Percentiles rank a stretch among this genome's conserved stretches.
Conservation (phyloP, 495 filamentous ascomycete genomes). For the Aspergillus steynii region DNA sequence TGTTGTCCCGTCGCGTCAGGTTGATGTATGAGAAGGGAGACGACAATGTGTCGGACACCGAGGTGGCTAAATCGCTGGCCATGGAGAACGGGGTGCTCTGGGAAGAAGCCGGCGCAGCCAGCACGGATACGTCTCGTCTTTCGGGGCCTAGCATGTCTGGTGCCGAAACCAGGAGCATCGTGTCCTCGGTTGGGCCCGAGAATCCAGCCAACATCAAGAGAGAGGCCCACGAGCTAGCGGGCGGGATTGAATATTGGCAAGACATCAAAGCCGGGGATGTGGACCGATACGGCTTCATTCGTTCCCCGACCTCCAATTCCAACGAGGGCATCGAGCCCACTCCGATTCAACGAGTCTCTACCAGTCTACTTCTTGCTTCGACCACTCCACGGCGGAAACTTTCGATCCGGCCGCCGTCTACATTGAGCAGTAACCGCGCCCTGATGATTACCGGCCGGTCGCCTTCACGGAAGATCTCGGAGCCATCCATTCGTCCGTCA, state of each 20-base stretch:
- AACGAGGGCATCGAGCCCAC: slow-evolving; percentile 44
- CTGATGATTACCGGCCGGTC: slow-evolving; percentile 49
- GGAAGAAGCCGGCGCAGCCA: slow-evolving; percentile 54
- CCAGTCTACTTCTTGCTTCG: slow-evolving; percentile 61
- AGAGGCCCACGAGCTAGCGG: slow-evolving; percentile 65
- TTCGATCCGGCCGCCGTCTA: slow-evolving; percentile 50
- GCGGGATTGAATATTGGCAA: slow-evolving; percentile 94
- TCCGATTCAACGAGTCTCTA: slow-evolving; percentile 66
- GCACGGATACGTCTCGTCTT: slow-evolving; percentile 43
- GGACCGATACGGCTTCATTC: slow-evolving; percentile 95
- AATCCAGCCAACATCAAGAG: slow-evolving; percentile 35
- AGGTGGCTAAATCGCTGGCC: slow-evolving; percentile 44
- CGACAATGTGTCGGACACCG: slow-evolving; percentile 54
- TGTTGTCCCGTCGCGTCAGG: slow-evolving; percentile 83
- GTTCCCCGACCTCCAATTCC: slow-evolving; percentile 41
- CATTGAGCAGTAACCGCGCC: slow-evolving; percentile 40
- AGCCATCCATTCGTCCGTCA: slow-evolving; percentile 36
- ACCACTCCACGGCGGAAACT: slow-evolving; percentile 61
- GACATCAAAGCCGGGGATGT: slow-evolving; percentile 84
- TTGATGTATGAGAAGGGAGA: slow-evolving; percentile 84
- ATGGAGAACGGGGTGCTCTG: slow-evolving; percentile 58
- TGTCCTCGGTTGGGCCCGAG: slow-evolving; percentile 14
- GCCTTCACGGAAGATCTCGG: slow-evolving; percentile 47
- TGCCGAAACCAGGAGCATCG: slow-evolving; percentile 20
- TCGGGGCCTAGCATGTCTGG: slow-evolving; percentile 24